phyloP scores from a whole-genome alignment of 345 rosid species.

The Capsella bursapastoris region DNA sequence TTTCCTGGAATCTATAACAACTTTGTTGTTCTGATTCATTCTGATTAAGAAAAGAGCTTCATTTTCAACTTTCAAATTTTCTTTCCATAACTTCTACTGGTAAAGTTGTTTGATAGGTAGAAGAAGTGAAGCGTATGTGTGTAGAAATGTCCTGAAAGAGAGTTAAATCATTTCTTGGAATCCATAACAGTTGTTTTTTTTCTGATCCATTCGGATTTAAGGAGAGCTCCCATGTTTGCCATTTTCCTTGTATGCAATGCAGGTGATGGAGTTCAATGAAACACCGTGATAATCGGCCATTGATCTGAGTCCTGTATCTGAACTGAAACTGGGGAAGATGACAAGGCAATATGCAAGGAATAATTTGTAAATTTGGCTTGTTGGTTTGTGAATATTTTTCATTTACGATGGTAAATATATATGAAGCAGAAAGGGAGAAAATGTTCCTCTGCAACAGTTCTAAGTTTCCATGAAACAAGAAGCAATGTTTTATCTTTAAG shows the following conservation, averaged over 20 bases:
- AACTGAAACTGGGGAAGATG: slow-evolving; percentile 40
- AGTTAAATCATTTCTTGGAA: background rate
- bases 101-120: slow-evolving; percentile 21
- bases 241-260: slow-evolving; percentile 33
- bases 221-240: background rate
- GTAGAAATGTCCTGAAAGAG: background rate
- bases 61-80: background rate
- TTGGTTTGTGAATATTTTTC: slow-evolving; percentile 42
- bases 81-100: slow-evolving; percentile 24
- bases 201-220: background rate
- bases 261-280: slow-evolving; percentile 50
- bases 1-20: background rate
- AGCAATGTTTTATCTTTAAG: slow-evolving; percentile 1
- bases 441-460: slow-evolving; percentile 37
- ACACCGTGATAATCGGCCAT: slow-evolving; percentile 33
- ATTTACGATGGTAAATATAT: slow-evolving; percentile 41
- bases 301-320: slow-evolving; percentile 23
- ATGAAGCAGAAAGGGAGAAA: slow-evolving; percentile 41
- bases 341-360: slow-evolving; percentile 31
- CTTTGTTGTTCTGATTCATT: background rate
- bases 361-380: slow-evolving; percentile 35
- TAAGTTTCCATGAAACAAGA: slow-evolving; percentile 26
- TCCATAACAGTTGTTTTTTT: background rate
- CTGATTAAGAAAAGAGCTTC: background rate
- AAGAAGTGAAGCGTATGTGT: background rate